Evolutionary conservation across 2,329 filamentous ascomycete genomes (phyloP).

Genomic region (Alternaria atra): DNA sequence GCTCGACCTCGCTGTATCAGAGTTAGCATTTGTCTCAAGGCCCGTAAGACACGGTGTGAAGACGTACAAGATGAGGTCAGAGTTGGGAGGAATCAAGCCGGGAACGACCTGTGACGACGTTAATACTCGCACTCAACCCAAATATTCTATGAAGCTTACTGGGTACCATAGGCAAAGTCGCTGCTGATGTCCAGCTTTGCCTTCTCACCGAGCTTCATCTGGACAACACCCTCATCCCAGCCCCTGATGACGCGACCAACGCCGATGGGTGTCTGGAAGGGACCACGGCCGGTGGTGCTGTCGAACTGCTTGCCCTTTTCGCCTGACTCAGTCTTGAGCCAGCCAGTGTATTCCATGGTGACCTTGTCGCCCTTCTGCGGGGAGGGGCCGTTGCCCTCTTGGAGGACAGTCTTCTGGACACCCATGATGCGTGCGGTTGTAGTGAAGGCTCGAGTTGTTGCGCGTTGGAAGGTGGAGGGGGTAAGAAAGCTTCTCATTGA

Average conservation of each 20-base stretch:
- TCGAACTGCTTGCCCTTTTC: conserved; percentile 69
- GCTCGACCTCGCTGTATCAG: conserved; percentile 40
- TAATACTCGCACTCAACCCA: background rate
- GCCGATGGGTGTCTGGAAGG: conserved; percentile 81
- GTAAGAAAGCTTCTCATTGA: conserved; percentile 22
- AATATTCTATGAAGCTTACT: conserved; percentile 15
- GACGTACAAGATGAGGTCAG: conserved; percentile 83
- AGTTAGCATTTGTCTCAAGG: conserved; percentile 11
- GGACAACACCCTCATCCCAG: conserved; percentile 67
- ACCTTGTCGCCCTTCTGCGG: conserved; percentile 40
- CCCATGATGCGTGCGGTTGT: conserved; percentile 37
- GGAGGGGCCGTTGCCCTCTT: conserved; percentile 41
- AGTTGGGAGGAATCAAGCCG: conserved; percentile 75
- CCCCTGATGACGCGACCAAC: conserved; percentile 83
- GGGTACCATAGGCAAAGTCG: conserved; percentile 59
- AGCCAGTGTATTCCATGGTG: conserved; percentile 47
- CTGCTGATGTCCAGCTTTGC: conserved; percentile 81
- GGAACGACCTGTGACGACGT: conserved; percentile 70
- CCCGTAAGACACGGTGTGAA: background rate
- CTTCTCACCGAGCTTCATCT: conserved; percentile 92
- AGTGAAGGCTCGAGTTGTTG: conserved; percentile 21
- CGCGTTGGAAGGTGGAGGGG: conserved; percentile 13
- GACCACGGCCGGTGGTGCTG: conserved; percentile 76
- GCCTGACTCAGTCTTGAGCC: conserved; percentile 35
- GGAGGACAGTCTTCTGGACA: conserved; percentile 40